Percentiles rank a stretch among this genome's conserved stretches.
Conservation (phyloP, 1,139 yeast genomes). For the Nakaseomyces kungkrabaensis region DNA sequence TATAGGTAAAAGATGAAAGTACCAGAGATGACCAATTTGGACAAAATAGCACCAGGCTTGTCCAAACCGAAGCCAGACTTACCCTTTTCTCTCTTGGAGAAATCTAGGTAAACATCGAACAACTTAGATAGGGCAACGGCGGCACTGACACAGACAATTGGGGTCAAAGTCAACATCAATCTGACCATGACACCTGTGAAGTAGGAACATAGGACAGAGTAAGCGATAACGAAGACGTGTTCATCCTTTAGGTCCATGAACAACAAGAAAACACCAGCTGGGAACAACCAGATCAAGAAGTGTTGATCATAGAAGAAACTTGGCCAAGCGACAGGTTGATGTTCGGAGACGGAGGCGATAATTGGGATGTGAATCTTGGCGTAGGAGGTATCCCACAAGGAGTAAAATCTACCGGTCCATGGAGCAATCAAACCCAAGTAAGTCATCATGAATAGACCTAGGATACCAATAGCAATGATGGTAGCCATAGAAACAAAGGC, state of each 20-base stretch:
- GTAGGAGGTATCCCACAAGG: constrained; percentile 94
- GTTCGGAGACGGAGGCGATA: constrained; percentile 97
- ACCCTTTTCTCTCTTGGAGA: constrained; percentile 33
- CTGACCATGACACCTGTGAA: constrained; percentile 99
- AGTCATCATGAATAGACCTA: constrained; percentile 69
- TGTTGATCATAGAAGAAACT: constrained; percentile 91
- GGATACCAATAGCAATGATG: constrained; percentile 53
- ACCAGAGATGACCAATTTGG: constrained; percentile 44
- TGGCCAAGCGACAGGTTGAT: constrained; percentile 99
- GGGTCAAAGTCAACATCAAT: constrained; percentile 92
- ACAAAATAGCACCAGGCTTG: constrained; percentile 8
- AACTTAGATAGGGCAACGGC: constrained; percentile 81
- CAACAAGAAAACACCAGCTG: constrained; percentile 87
- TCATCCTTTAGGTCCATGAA: constrained; percentile 87
- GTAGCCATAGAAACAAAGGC: constrained; percentile 50
- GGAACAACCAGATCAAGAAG: constrained; percentile 94
- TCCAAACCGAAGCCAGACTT: constrained; percentile 7
- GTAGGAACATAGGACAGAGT: constrained; percentile 85
- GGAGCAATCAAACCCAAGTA: constrained; percentile 94
- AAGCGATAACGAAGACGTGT: constrained; percentile 85
- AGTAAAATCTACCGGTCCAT: constrained; percentile 98
- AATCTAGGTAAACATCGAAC: constrained; percentile 72
- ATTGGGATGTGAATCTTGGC: constrained; percentile 98
- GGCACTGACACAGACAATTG: constrained; percentile 84
- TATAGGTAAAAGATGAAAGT: constrained; percentile 67